Evolutionary conservation across 768 basidiomycete genomes (phyloP), one percentile per base, ranked within the genome.

Genomic region (Chalciporus chontae): DNA sequence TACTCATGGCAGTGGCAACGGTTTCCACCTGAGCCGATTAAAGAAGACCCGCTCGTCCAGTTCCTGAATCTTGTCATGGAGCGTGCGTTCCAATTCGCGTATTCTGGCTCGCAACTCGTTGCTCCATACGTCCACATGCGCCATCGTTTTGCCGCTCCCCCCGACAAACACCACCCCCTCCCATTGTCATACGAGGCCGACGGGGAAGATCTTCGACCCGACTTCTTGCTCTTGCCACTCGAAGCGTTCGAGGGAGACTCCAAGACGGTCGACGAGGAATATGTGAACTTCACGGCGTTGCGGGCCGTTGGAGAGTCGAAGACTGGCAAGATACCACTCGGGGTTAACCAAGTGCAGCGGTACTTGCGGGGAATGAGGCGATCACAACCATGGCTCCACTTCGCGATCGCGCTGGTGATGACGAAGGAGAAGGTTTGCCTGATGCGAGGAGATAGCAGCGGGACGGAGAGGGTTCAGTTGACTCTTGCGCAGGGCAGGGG

Each of bases 201-300:
- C 26, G 38, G 48, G 5, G 23, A 24, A 10, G 23, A 42, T 6
- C 34, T 53, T 14, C 29, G 39, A 5, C 57, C 55, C 10, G 47
- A 45, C 27, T 51, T 59, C 43, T 9, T 59, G 17, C 18, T 60
- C 32, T 36, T 60, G 18, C 58, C 57, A 0, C 46, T 48, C 3
- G n/a, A 43, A 6, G 57, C 57, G 5, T 59, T 59, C 41, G 18
- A 24, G 3, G 38, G 5, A 2, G 48, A 24, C 18, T 31, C 40
- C 11, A 21, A 47, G 11, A 48, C 31, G 23, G 48, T 47, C 3
- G 45, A 47, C 38, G 17, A 50, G 37, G 15, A 24, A 39, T 54
- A 50, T 26, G n/a, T 54, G 8, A 47, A 50, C 32, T 50, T 54
- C 38, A 50, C 49, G 27, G 45, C 45, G 0, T 11, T 52, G 3